A percentile compares a stretch with the other conserved stretches of the same genome.
phyloP scores from a whole-genome alignment of 306 rosid species.

The Quercus rubra region DNA sequence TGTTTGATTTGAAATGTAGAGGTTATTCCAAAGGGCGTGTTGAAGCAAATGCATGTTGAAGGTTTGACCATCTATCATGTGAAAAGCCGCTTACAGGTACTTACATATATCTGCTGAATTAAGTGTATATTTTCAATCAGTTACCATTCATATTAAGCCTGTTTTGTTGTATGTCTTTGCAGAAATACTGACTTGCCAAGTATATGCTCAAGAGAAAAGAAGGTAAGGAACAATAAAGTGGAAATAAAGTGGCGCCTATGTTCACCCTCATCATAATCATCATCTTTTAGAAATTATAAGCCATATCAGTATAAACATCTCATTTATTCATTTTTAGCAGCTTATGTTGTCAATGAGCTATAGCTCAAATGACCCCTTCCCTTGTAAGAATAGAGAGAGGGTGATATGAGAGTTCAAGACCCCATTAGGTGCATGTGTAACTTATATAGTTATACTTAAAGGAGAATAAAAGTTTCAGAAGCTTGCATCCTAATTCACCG shows the following conservation, averaged over 20 bases:
- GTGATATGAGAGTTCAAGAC: too few relatives aligned
- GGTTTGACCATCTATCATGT: constrained; percentile 42
- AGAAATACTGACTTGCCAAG: constrained; percentile 45
- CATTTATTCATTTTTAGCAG: too few relatives aligned
- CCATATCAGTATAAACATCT: too few relatives aligned
- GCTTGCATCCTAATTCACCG: too few relatives aligned
- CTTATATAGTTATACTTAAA: too few relatives aligned
- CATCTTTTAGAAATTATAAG: not conserved
- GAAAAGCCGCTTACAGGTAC: constrained; percentile 45
- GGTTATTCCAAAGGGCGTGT: constrained; percentile 43
- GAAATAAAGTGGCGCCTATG: not conserved
- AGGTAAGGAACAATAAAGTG: constrained; percentile 17
- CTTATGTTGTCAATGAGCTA: too few relatives aligned
- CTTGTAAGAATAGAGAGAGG: too few relatives aligned
- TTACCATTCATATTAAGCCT: not conserved
- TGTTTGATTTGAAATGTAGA: constrained; percentile 24
- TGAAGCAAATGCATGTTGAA: constrained; percentile 33
- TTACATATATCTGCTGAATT: not conserved
- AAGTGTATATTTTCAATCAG: not conserved
- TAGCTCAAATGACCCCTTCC: too few relatives aligned
- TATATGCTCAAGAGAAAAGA: constrained; percentile 38
- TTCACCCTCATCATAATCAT: not conserved
- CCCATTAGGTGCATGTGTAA: too few relatives aligned
- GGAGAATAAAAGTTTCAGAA: too few relatives aligned
- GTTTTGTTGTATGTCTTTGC: constrained; percentile 5